A percentile compares a stretch with the other conserved stretches of the same genome.
phyloP scores from a whole-genome alignment of 2,329 filamentous ascomycete species.

The Trichothecium roseum region DNA sequence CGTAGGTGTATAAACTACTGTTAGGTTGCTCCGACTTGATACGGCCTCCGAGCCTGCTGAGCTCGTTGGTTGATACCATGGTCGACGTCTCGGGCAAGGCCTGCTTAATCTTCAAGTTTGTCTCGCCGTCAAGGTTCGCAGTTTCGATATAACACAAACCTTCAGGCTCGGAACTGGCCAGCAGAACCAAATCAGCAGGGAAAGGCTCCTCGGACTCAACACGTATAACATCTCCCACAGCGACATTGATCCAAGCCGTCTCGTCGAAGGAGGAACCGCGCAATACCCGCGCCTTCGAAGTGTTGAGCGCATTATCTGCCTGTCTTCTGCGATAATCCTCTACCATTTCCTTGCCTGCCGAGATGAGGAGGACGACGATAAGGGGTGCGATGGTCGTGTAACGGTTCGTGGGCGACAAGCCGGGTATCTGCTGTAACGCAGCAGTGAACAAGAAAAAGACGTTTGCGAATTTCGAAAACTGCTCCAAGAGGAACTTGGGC shows the following conservation, averaged over 20 bases:
- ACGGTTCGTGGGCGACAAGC: constrained; percentile 85
- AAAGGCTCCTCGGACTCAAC: constrained; percentile 94
- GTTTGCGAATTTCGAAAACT: constrained; percentile 99
- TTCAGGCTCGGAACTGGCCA: constrained; percentile 94
- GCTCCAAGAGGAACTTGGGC: constrained; percentile 94
- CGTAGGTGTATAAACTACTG: constrained; percentile 96
- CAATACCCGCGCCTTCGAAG: constrained; percentile 73
- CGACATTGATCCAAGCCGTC: constrained; percentile 86
- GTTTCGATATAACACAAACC: constrained; percentile 98
- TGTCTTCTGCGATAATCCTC: constrained; percentile 87
- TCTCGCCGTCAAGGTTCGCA: constrained; percentile 94
- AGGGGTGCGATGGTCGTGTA: constrained; percentile 97
- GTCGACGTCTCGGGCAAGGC: constrained; percentile 84
- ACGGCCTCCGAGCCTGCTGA: constrained; percentile 76
- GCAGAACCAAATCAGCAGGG: constrained; percentile 81
- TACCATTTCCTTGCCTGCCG: constrained; percentile 85
- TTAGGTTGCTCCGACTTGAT: constrained; percentile 95
- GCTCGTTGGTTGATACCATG: constrained; percentile 75
- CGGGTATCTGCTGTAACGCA: constrained; percentile 85
- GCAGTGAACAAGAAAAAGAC: constrained; percentile 99
- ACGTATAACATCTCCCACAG: constrained; percentile 83
- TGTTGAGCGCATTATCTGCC: constrained; percentile 80
- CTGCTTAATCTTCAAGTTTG: constrained; percentile 98
- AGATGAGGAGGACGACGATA: constrained; percentile 82
- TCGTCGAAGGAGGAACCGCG: constrained; percentile 77